phyloP scores from a whole-genome alignment of 495 filamentous ascomycete species.

The Penicillium roqueforti region DNA sequence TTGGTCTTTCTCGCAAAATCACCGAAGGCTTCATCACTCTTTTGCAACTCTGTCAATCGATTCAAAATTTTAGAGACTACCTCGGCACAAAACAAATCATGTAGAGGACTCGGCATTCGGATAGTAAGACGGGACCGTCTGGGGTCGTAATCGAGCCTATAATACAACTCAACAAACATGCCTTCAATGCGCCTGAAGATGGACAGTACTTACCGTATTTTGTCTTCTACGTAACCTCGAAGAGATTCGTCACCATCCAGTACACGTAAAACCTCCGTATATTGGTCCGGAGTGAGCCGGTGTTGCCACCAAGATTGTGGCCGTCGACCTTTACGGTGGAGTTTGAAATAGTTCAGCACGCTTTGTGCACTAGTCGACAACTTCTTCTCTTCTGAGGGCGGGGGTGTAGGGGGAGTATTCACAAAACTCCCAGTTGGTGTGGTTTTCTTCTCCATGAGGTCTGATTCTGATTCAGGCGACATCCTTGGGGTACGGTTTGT shows the following conservation, averaged over 20 bases:
- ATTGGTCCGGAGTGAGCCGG: constrained; percentile 5
- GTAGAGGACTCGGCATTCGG: constrained; percentile 22
- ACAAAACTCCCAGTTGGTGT: no score
- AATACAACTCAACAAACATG: constrained; percentile 6
- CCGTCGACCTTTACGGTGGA: constrained; percentile 7
- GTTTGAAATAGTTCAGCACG: constrained; percentile 8
- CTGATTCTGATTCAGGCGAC: no score
- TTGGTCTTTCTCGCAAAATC: constrained; percentile 20
- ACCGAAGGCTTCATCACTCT: background rate
- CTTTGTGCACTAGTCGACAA: constrained; percentile 3
- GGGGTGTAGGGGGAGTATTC: no score
- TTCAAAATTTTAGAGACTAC: constrained; percentile 7
- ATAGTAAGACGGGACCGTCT: constrained; percentile 13
- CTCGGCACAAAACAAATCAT: constrained; percentile 17
- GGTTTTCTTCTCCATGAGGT: no score
- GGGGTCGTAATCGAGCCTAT: constrained; percentile 20
- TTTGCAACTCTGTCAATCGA: constrained; percentile 8
- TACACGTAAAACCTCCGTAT: constrained; percentile 10
- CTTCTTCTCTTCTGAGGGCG: constrained; percentile 5
- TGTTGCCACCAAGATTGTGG: constrained; percentile 8
- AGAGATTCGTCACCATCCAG: constrained; percentile 12
- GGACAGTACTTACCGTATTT: constrained; percentile 15
- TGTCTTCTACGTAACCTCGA: constrained; percentile 16
- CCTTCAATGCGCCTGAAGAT: background rate
- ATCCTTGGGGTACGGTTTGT: no score